Evolutionary conservation across 169 alveolate species (phyloP), one percentile per base, ranked within the genome.

Genomic region (Plasmodium relictum): DNA sequence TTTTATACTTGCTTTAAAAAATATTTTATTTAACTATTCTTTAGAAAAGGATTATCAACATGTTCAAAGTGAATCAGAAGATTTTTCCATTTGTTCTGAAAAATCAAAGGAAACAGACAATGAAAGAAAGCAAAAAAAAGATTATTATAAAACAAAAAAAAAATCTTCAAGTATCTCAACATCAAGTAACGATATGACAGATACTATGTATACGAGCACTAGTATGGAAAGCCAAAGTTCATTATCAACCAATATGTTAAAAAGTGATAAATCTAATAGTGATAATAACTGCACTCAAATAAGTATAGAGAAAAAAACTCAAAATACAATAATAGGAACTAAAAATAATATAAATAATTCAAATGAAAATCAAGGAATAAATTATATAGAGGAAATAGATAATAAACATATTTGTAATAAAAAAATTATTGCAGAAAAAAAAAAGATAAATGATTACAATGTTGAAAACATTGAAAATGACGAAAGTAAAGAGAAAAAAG

Each of bases 1-100:
- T 93, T 94, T 97, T 58, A 89, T 88, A 14, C 93, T 92, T 12
- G 70, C 95, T n/a, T 86, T 94, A 26, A 76, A 94, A 83, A 94
- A 91, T 78, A 93, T 94, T 50, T 76, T 92, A 39, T 88, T 83
- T 78, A 73, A 85, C 42, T 94, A 93, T 80, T 91, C 92, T 22
- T 44, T 86, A 20, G 92, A 86, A 26, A 86, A 71, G 54, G 92
- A 86, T 61, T 58, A 69, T 63, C 73, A 86, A 24, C 92, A 45
- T 71, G 44, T 71, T 48, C 69, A 44, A 45, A 95, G 95, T 26
- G 94, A 78, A 7, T 66, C 73, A 59, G 88, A n/a, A 14, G 89
- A 88, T 41, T 65, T 90, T 52, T 31, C 48, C 69, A 1, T 12
- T 63, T 61, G 24, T 26, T 70, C 86, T 74, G 39, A 50, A 26